Evolutionary conservation across 352 stramenopile species (phyloP), one percentile per base, ranked within the genome.

Genomic region (Phytopythium vexans): DNA sequence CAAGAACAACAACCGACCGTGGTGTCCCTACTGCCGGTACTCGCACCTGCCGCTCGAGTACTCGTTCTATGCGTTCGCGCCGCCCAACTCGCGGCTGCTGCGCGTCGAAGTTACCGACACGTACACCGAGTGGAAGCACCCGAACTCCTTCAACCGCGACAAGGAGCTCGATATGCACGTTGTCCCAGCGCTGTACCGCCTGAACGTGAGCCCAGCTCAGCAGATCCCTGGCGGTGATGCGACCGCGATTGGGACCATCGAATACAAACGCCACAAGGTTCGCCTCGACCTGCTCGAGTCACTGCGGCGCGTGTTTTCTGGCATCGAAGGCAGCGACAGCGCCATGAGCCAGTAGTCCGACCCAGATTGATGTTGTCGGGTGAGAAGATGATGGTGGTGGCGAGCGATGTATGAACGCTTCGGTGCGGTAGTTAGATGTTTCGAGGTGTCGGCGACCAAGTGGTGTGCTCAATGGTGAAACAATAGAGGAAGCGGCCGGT

Each of bases 1-100:
- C 54, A 52, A 46, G 21, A 58, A 70, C 44, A 93, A 93, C 58
- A 82, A 90, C 40, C 70, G 83, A 3, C 77, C 79, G 41, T 93
- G 83, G 80, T 93, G 83, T 65, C 76, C 78, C 12, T 93, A 89
- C 64, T 93, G 83, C 47, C 80, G 83, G 14, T 91, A 74, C 60
- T 86, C 76, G 4, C 76, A 93, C 56, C 54, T 89, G 32, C 77
- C 80, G 1, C 32, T 89, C 14, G 77, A 93, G 65, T 90, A 86
- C 49, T 69, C 67, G 0, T 93, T 90, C 57, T 85, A 83, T 41
- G 60, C 66, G n/a, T 89, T 82, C 36, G 83, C 83, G 9, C 80
- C 80, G 1, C 68, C 72, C 3, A 68, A 75, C 27, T 56, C 83
- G 0, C 62, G 72, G 10, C 56, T 93, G 44, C 63, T 91, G 51